A percentile compares a stretch with the other conserved stretches of the same genome.
These are phyloP conservation scores for Aspergillus haitiensis DNA, from an alignment of 495 filamentous ascomycete genomes.

Conservation along the genomic window DNA sequence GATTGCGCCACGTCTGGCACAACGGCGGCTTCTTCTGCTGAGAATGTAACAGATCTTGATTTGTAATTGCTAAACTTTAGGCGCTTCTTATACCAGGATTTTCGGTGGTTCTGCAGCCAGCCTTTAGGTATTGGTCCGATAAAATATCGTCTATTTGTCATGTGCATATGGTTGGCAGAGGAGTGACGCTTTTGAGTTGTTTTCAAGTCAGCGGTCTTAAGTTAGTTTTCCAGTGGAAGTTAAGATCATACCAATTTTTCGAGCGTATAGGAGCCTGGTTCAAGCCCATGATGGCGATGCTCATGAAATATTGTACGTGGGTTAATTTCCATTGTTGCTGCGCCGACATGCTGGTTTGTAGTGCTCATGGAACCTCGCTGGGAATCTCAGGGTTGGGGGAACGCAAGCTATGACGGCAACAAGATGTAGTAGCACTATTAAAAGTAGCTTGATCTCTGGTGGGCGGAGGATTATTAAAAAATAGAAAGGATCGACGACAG, in stretches of 20 bases:
- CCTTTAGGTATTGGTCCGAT: slow-evolving; percentile 69
- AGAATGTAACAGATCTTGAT: slow-evolving; percentile 56
- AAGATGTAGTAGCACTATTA: neutral
- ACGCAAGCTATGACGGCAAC: neutral
- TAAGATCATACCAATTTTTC: slow-evolving; percentile 51
- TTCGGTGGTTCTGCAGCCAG: slow-evolving; percentile 65
- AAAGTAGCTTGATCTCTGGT: neutral
- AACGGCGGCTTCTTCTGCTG: slow-evolving; percentile 44
- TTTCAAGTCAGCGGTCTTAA: neutral
- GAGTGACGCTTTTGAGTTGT: slow-evolving; percentile 53
- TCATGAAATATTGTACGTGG: slow-evolving; percentile 24
- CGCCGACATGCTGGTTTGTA: slow-evolving; percentile 21
- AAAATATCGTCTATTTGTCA: slow-evolving; percentile 64
- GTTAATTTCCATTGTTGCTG: slow-evolving; percentile 22
- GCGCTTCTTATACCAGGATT: slow-evolving; percentile 60
- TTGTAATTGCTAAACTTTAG: slow-evolving; percentile 57
- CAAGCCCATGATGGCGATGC: slow-evolving; percentile 35
- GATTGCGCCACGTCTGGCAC: slow-evolving; percentile 22
- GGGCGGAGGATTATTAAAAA: neutral
- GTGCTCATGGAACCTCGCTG: slow-evolving; percentile 35
- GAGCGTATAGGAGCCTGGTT: slow-evolving; percentile 52
- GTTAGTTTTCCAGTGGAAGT: neutral
- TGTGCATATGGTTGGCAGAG: slow-evolving; percentile 60
- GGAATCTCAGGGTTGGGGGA: neutral
- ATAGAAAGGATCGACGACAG: neutral